Evolutionary conservation across 352 stramenopile genomes (phyloP).

Genomic region (Phytophthora ramorum): DNA sequence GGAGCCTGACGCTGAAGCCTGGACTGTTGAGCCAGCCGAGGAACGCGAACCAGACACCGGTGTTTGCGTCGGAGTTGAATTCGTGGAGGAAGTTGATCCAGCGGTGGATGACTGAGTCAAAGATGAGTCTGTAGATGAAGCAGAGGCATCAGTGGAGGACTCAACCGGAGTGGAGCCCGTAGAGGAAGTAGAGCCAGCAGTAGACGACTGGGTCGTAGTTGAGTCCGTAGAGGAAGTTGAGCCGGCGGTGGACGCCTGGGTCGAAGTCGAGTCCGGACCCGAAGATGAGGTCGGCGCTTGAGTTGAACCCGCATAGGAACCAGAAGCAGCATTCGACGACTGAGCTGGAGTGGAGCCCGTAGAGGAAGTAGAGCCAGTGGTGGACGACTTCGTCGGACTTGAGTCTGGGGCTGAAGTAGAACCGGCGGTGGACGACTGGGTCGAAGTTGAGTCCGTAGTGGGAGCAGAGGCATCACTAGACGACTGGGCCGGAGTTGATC

Average conservation of each 20-base stretch:
- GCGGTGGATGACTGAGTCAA: background rate
- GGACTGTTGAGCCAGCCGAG: background rate
- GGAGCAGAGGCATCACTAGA: background rate
- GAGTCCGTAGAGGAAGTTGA: background rate
- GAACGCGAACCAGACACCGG: conserved; percentile 4
- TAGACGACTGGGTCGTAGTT: conserved; percentile 1
- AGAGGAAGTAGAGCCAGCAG: background rate
- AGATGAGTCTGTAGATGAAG: background rate
- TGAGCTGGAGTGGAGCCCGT: background rate
- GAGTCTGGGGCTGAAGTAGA: background rate
- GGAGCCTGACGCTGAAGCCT: conserved; percentile 1
- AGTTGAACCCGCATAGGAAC: background rate
- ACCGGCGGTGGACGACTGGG: conserved; percentile 2
- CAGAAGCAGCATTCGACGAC: background rate
- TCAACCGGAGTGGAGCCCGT: background rate
- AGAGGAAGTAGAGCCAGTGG: background rate
- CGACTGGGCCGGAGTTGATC: too few species aligned
- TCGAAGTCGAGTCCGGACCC: background rate
- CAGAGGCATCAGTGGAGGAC: background rate
- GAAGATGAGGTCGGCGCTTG: background rate
- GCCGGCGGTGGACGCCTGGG: background rate
- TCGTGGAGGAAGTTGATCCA: background rate
- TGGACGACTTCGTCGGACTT: background rate
- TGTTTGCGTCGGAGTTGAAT: background rate
- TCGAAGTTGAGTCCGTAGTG: background rate